Base-by-base conservation (phyloP, 75 land plant genomes). In the Pinus albicaulis region DNA sequence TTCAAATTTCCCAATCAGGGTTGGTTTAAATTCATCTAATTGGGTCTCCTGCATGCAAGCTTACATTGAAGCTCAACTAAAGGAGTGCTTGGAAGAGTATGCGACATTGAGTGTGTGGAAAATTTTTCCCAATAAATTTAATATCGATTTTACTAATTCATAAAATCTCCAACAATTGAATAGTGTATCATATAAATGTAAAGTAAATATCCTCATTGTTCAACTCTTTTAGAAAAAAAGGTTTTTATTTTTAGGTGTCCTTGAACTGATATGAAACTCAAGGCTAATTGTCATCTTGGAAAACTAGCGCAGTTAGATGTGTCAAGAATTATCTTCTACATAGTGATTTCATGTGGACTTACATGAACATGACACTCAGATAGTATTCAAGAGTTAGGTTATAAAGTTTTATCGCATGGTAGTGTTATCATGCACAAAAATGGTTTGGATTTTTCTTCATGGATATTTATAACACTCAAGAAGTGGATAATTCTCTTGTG, bases 81-180 rank as follows among this genome's bases (percentile, higher is more conserved):
- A 92, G 76, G 91, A 96, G 79, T 96, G 97, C 75, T 77, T 96
- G 48, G 97, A 96, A 82, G 98, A 96, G 71, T 96, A 96, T 86
- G 99, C 99, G 71, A 87, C 91, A 20, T 76, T 96, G 28, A 94
- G 93, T 77, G 99, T 96, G 63, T 96, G 99, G 97, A 97, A 94
- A 77, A 93, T 96, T 55, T 89, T 92, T 82, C 98, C 94, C 17
- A 82, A 81, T 76, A 94, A 92, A 16, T 94, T 96, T 73, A 90
- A 92, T 68, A 90, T 93, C 44, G 92, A 82, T 31, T 96, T 96
- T 77, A 92, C 93, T 76, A 94, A 95, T 80, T 88, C 89, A 31
- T 95, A 75, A 92, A 52, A 55, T 44, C 1, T 44, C 7, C 10
- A 44, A 7, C 48, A 44, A 7, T 1, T 8, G 10, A 44, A 44